These are phyloP conservation scores for Termitomyces sp. DNA, from an alignment of 768 basidiomycete genomes.

Conservation along the genomic window DNA sequence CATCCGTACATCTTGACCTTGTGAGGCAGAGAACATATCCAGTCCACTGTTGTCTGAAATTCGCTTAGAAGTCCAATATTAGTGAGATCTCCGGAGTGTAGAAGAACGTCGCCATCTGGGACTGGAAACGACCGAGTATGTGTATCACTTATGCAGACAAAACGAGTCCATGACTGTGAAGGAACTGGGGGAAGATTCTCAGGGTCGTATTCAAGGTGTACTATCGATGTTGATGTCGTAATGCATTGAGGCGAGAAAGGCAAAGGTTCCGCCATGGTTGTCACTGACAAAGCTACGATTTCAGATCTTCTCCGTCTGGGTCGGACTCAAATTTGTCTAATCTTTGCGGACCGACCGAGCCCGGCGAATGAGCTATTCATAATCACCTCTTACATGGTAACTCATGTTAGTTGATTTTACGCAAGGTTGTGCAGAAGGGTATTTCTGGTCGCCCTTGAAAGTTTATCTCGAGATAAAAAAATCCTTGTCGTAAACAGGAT, in stretches of 20 bases:
- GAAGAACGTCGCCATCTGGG: conserved; percentile 58
- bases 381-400: no score
- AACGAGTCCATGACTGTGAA: conserved; percentile 44
- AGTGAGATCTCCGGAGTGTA: conserved; percentile 64
- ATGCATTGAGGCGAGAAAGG: conserved; percentile 10
- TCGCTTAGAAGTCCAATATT: conserved; percentile 39
- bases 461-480: no score
- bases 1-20: conserved; percentile 48
- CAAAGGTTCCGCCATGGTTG: not conserved
- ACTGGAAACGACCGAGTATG: conserved; percentile 39
- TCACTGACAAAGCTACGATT: not conserved
- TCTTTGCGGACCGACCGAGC: no score
- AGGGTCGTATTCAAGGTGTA: conserved; percentile 32
- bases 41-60: conserved; percentile 45
- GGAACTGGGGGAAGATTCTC: conserved; percentile 23
- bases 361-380: no score
- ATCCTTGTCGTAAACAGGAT: no score
- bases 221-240: conserved; percentile 21
- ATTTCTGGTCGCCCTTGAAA: no score
- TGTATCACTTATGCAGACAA: conserved; percentile 58
- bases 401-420: no score
- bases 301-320: not conserved
- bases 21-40: conserved; percentile 54
- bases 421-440: no score
- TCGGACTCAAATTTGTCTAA: not conserved